Conservation (phyloP, 176 grass and related monocot genomes). For the Saccharum officinarum region DNA sequence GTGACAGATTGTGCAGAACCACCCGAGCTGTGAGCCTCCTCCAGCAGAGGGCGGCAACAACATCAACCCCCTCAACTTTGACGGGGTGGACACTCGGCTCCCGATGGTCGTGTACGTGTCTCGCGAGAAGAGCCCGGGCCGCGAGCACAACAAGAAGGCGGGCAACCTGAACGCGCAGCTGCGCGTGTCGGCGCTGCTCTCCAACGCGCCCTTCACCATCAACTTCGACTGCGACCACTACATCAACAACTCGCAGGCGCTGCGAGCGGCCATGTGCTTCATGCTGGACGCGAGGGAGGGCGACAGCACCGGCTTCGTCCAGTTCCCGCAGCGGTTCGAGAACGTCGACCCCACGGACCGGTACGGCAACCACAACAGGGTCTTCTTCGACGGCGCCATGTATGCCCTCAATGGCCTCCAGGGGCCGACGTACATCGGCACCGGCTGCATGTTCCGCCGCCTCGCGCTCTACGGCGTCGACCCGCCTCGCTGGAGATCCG, state of each 20-base stretch:
- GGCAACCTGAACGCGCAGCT: slow-evolving; percentile 39
- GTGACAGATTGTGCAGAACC: slow-evolving; percentile 27
- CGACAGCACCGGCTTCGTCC: slow-evolving; percentile 60
- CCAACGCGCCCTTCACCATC: slow-evolving; percentile 37
- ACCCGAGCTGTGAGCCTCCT: neutral
- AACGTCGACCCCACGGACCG: slow-evolving; percentile 78
- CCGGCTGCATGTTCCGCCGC: slow-evolving; percentile 46
- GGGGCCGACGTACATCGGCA: slow-evolving; percentile 31
- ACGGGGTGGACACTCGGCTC: neutral
- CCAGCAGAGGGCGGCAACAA: neutral
- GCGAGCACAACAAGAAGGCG: slow-evolving; percentile 45
- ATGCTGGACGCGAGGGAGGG: slow-evolving; percentile 40
- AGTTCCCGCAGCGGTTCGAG: slow-evolving; percentile 85
- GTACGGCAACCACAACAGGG: slow-evolving; percentile 83
- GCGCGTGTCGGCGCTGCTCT: slow-evolving; percentile 10
- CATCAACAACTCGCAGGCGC: slow-evolving; percentile 34
- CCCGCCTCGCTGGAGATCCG: neutral
- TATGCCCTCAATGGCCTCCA: slow-evolving; percentile 76
- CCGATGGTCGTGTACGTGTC: slow-evolving; percentile 33
- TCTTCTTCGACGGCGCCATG: slow-evolving; percentile 94
- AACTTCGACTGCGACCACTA: slow-evolving; percentile 58
- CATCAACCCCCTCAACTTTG: too few relatives aligned
- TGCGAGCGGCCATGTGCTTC: slow-evolving; percentile 36
- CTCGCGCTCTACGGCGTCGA: slow-evolving; percentile 31
- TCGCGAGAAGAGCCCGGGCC: neutral